Percentiles rank a stretch among this genome's conserved stretches.
Evolutionary conservation across 78 protist genomes (phyloP).

Genomic region (Acrasis kona): DNA sequence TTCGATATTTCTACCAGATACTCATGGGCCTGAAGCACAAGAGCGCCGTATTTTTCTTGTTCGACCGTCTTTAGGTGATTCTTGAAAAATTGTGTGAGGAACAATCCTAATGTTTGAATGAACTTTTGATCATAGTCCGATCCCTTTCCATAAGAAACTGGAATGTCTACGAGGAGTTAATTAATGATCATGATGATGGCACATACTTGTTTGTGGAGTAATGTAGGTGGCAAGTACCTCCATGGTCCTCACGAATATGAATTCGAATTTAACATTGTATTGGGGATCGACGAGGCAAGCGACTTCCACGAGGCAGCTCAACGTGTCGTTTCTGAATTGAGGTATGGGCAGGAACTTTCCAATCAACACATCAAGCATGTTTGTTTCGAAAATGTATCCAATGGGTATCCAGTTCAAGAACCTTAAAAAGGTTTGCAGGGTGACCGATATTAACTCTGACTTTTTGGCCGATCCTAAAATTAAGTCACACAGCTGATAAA

Average conservation of each 20-base stretch:
- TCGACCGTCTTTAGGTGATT: constrained; percentile 29
- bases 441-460: constrained; percentile 18
- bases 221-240: too few relatives aligned
- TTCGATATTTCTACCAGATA: constrained; percentile 57
- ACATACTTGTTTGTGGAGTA: too few relatives aligned
- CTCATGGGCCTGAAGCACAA: constrained; percentile 37
- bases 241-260: too few relatives aligned
- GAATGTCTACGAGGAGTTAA: constrained; percentile 32
- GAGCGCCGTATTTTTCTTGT: not conserved
- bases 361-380: constrained; percentile 16
- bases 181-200: too few relatives aligned
- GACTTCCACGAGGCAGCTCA: constrained; percentile 85
- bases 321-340: constrained; percentile 48
- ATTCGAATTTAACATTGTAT: not conserved
- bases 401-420: constrained; percentile 94
- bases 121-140: constrained; percentile 47
- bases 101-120: constrained; percentile 60
- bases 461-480: constrained; percentile 41
- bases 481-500: constrained; percentile 69
- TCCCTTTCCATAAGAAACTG: constrained; percentile 30
- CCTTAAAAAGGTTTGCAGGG: constrained; percentile 72
- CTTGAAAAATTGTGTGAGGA: constrained; percentile 66
- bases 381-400: constrained; percentile 85
- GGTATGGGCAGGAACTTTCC: constrained; percentile 51
- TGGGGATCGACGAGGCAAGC: constrained; percentile 20